Conservation (phyloP, 495 filamentous ascomycete genomes). For the Penicillium simplicissimum region DNA sequence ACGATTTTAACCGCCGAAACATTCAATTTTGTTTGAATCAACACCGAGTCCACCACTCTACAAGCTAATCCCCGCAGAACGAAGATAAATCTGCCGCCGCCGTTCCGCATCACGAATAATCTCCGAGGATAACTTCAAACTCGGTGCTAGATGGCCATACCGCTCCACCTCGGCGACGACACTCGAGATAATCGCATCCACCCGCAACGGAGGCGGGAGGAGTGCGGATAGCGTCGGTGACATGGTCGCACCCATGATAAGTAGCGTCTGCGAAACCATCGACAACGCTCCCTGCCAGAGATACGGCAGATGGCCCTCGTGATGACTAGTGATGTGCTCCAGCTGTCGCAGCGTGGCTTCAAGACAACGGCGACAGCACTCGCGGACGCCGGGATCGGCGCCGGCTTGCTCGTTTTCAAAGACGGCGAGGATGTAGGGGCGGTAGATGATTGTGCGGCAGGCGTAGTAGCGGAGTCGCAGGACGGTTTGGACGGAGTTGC, state of each 20-base stretch:
- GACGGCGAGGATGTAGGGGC: constrained; percentile 78
- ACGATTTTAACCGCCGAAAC: neutral
- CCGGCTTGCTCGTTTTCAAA: constrained; percentile 73
- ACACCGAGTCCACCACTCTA: neutral
- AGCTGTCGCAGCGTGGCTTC: constrained; percentile 79
- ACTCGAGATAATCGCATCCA: constrained; percentile 73
- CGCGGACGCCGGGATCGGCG: constrained; percentile 66
- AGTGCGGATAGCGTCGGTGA: constrained; percentile 68
- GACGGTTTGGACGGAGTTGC: constrained; percentile 77
- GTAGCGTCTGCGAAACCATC: constrained; percentile 75
- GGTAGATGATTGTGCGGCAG: constrained; percentile 81
- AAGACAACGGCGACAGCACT: constrained; percentile 78
- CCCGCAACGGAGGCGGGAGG: constrained; percentile 60
- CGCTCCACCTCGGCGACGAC: constrained; percentile 72
- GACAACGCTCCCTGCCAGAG: constrained; percentile 82
- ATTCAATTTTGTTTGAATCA: neutral
- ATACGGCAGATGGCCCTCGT: constrained; percentile 84
- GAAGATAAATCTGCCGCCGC: constrained; percentile 52
- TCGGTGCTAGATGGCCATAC: constrained; percentile 73
- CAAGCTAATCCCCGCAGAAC: constrained; percentile 12
- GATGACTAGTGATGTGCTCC: constrained; percentile 76
- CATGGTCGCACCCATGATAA: constrained; percentile 84
- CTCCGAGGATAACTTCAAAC: constrained; percentile 68
- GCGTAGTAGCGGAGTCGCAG: constrained; percentile 77
- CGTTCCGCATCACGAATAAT: constrained; percentile 78